Conservation (phyloP, 2,329 filamentous ascomycete genomes). For the Aspergillus pseudoterreus region DNA sequence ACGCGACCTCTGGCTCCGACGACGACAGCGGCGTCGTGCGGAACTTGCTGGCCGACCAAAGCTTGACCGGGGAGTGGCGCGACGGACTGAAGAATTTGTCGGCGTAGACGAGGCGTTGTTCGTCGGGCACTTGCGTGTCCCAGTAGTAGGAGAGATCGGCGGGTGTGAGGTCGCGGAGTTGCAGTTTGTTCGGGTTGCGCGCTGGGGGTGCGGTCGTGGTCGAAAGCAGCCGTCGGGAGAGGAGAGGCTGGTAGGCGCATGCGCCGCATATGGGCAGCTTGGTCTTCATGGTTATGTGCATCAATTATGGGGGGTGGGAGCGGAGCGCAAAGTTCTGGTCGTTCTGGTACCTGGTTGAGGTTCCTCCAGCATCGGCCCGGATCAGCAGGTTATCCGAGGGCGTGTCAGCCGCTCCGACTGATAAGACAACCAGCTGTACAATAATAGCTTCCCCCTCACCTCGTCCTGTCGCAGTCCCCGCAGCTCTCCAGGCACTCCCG, state of each 20-base stretch:
- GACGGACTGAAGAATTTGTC: constrained; percentile 43
- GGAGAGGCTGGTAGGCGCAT: constrained; percentile 1
- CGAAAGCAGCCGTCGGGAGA: constrained; percentile 6
- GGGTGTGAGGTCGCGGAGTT: constrained; percentile 28
- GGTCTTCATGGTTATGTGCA: background rate
- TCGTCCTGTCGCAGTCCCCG: background rate
- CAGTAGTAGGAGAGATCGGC: constrained; percentile 46
- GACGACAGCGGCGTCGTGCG: constrained; percentile 54
- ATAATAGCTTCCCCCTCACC: background rate
- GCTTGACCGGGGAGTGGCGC: constrained; percentile 50
- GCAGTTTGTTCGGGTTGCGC: constrained; percentile 23
- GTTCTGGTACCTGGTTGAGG: background rate
- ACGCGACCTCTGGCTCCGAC: constrained; percentile 58
- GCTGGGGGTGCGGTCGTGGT: constrained; percentile 7
- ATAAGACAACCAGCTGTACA: background rate
- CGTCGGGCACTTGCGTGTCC: constrained; percentile 47
- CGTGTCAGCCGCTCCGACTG: background rate
- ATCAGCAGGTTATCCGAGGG: background rate
- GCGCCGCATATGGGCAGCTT: constrained; percentile 1
- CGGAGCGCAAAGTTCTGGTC: background rate
- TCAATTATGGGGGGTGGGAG: no score
- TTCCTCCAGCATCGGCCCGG: background rate
- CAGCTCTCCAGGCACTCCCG: background rate
- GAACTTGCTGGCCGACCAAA: constrained; percentile 61
- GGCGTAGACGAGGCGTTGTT: constrained; percentile 43